Evolutionary conservation across 2,329 filamentous ascomycete genomes (phyloP), one percentile per base, ranked within the genome.

Genomic region (Exophiala xenobiotica): DNA sequence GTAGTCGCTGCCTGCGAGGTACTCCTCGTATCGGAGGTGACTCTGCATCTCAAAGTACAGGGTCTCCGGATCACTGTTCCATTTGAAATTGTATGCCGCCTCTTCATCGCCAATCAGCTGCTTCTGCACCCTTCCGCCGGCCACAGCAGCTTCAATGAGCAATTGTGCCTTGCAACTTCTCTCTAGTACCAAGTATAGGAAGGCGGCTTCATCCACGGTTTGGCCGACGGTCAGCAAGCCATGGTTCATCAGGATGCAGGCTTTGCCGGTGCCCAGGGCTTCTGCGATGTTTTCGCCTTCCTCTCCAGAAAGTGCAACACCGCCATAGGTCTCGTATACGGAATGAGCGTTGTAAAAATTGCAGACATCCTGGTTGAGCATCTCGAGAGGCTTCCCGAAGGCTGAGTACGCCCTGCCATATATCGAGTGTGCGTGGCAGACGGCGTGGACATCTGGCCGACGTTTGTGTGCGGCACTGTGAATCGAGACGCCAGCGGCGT

Each of bases 161-260:
- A 88, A 70, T 70, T 89, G 86, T 26, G 86, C 78, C 47, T 81
- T 76, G 65, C 86, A 89, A 38, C 78, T 81, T 40, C 83, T 75
- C 66, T 90, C 86, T 66, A 88, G 75, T 33, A 86, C 69, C 0
- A 81, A 82, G 63, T 87, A 86, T 40, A 88, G 66, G 65, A 83
- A 89, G 0, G 82, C 82, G 1, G 86, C 86, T 68, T 90, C 86
- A 63, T 90, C 86, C 1, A 90, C 85, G 0, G 86, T 90, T 4
- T 67, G 62, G 3, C 87, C 86, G 0, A 87, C 85, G 0, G 83
- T 87, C 44, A 78, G 57, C 11, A 78, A 57, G 3, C 75, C 66
- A 41, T 69, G 66, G 40, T 68, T 68, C 27, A 63, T 63, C 24
- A 68, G 38, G 1, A 68, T 63, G 2, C 61, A 22, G 4, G 41